Percentiles rank a stretch among this genome's conserved stretches.
These are phyloP conservation scores for Quambalaria eucalypti DNA, from an alignment of 1,284 basidiomycete genomes.

Conservation along the genomic window DNA sequence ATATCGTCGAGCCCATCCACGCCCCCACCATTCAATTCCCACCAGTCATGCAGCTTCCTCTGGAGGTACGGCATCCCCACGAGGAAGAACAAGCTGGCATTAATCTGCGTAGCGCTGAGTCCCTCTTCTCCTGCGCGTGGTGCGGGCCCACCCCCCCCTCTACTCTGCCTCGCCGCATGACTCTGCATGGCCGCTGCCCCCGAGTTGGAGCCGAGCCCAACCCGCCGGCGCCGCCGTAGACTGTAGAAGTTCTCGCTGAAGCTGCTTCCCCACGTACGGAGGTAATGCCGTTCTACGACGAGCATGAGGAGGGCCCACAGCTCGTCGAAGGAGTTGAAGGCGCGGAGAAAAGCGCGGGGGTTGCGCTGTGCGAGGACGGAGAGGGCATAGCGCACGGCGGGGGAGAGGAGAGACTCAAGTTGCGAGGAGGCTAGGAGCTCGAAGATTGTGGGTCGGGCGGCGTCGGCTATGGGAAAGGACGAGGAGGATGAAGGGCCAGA, in stretches of 20 bases:
- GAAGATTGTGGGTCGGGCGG: conserved; percentile 76
- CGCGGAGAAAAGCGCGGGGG: conserved; percentile 78
- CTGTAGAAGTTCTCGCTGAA: conserved; percentile 92
- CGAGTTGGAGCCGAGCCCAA: conserved; percentile 49
- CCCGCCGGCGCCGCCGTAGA: conserved; percentile 64
- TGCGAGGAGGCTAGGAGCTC: conserved; percentile 94
- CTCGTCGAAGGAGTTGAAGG: conserved; percentile 93
- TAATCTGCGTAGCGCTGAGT: conserved; percentile 19
- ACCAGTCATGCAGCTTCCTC: conserved; percentile 80
- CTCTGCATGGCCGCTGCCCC: conserved; percentile 6
- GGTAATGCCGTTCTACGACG: conserved; percentile 80
- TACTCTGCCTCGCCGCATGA: neutral
- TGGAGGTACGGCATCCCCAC: conserved; percentile 80
- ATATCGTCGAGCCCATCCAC: conserved; percentile 51
- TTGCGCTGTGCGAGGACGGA: conserved; percentile 86
- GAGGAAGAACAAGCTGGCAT: conserved; percentile 49
- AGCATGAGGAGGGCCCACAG: conserved; percentile 82
- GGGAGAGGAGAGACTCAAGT: conserved; percentile 80
- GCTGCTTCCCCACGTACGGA: conserved; percentile 70
- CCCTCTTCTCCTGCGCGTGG: conserved; percentile 4
- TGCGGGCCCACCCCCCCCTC: neutral
- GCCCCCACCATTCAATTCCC: conserved; percentile 79
- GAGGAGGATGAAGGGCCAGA: too few species aligned
- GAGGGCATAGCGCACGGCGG: conserved; percentile 87
- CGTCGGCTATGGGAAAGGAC: too few species aligned